phyloP scores from a whole-genome alignment of 2,329 filamentous ascomycete species.

The Penicillium oxalicum region DNA sequence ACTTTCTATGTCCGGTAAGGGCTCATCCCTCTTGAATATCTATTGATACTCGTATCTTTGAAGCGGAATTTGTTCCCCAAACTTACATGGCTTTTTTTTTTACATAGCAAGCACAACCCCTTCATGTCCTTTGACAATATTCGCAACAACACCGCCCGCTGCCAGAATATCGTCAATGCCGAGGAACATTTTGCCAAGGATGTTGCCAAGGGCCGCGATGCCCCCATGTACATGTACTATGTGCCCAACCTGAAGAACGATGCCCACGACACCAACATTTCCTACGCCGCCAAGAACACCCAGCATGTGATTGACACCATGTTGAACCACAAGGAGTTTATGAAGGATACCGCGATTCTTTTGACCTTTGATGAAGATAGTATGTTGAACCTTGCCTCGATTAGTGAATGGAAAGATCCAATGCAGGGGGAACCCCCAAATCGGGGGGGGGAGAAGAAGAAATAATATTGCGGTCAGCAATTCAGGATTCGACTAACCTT shows the following conservation, averaged over 20 bases:
- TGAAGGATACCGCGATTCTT: slow-evolving; percentile 3
- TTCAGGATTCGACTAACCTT: too few relatives aligned
- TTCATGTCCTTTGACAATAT: slow-evolving; percentile 16
- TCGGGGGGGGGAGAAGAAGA: neutral
- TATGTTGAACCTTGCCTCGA: neutral
- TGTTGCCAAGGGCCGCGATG: slow-evolving; percentile 2
- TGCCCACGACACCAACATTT: slow-evolving; percentile 8
- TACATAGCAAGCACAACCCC: slow-evolving; percentile 11
- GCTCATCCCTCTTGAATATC: neutral
- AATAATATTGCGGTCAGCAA: neutral
- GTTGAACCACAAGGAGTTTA: slow-evolving; percentile 7
- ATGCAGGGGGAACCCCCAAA: too few relatives aligned
- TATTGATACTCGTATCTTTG: too few relatives aligned
- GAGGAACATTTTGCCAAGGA: slow-evolving; percentile 10
- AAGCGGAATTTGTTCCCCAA: too few relatives aligned
- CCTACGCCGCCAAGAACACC: slow-evolving; percentile 1
- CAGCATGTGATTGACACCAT: slow-evolving; percentile 7
- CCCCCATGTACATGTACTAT: slow-evolving; percentile 11
- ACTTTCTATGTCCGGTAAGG: neutral
- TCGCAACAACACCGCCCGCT: slow-evolving; percentile 11
- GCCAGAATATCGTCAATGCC: slow-evolving; percentile 12
- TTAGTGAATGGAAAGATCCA: too few relatives aligned
- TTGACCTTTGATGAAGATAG: neutral
- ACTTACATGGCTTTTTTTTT: neutral
- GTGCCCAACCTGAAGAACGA: slow-evolving; percentile 7